Base-by-base conservation (phyloP, 1,284 basidiomycete species). In the Earliella scabrosa region DNA sequence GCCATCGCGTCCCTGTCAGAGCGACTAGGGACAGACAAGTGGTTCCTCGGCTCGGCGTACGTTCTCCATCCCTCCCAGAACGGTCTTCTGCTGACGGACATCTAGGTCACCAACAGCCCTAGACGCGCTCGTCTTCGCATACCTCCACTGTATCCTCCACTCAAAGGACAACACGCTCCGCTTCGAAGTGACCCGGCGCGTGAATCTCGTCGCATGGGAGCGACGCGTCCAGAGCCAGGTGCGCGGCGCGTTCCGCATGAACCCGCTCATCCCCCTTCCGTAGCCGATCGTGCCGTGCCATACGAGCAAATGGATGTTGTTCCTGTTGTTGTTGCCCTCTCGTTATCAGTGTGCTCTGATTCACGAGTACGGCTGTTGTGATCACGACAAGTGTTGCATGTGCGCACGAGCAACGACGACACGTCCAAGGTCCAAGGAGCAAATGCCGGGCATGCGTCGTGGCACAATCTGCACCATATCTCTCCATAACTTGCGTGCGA, bases 181-280 rank as follows among this genome's bases (percentile, higher is more conserved):
- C 29, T 77, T 84, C 32, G 86, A 90, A 65, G 83, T 92, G 21
- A 81, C 83, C 14, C 81, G 83, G 47, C 82, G 83, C 54, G 81
- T 82, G 29, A 93, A 93, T 66, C 83, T 93, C 29, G 82, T 90
- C 38, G 80, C 82, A 38, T 93, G 90, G 90, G 90, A 92, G 68
- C 79, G 76, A 61, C 75, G 83, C 36, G 85, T 92, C 20, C 80
- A 86, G 45, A 71, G 75, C n/a, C 74, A 80, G 50, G 82, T 92
- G 7, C 75, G 78, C 40, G 72, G 74, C 45, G 80, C 82, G 4
- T 91, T 88, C 64, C 60, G 60, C 16, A 23, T 32, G 18, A 18
- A 20, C n/a, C 36, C 35, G 1, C 21, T 18, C 26, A 45, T 40
- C 43, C 29, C 16, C 27, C 7, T 39, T 16, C 44, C 48, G 16